Percentiles rank a stretch among this genome's conserved stretches.
Evolutionary conservation across 1,284 basidiomycete genomes (phyloP).

Genomic region (Pseudozyma thailandica): DNA sequence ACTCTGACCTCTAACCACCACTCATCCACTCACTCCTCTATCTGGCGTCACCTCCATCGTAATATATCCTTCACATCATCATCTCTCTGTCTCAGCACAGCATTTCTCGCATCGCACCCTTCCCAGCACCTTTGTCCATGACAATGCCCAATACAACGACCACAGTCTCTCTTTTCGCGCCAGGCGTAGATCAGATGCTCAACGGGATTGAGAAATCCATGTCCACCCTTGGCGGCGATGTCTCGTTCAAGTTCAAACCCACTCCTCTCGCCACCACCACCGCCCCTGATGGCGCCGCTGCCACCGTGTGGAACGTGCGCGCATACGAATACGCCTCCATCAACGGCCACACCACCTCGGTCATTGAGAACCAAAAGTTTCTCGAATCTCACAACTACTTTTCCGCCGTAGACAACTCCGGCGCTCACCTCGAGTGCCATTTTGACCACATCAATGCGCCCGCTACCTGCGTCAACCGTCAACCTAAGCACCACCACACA

Average conservation of each 20-base stretch:
- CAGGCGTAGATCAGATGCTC: conserved; percentile 42
- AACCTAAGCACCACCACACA: conserved; percentile 27
- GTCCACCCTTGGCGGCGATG: conserved; percentile 23
- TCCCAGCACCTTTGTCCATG: background rate
- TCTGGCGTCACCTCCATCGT: background rate
- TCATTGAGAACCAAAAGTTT: conserved; percentile 36
- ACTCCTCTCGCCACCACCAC: conserved; percentile 40
- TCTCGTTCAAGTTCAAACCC: conserved; percentile 22
- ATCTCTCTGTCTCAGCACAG: too few relatives aligned
- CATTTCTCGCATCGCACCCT: background rate
- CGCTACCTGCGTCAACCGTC: conserved; percentile 33
- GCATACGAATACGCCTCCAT: conserved; percentile 41
- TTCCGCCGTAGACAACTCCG: conserved; percentile 18
- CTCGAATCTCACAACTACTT: conserved; percentile 43
- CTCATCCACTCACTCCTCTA: background rate
- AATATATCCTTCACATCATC: too few relatives aligned
- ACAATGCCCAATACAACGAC: conserved; percentile 10
- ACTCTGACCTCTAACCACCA: conserved; percentile 6
- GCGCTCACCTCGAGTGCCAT: conserved; percentile 32
- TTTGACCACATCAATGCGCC: conserved; percentile 30
- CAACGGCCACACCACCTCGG: conserved; percentile 24
- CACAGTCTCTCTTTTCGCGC: conserved; percentile 37
- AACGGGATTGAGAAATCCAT: conserved; percentile 14
- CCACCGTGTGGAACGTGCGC: conserved; percentile 46
- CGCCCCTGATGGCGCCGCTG: conserved; percentile 31